Evolutionary conservation across 768 basidiomycete species (phyloP).

Genomic region (Mycena albidolilacea): DNA sequence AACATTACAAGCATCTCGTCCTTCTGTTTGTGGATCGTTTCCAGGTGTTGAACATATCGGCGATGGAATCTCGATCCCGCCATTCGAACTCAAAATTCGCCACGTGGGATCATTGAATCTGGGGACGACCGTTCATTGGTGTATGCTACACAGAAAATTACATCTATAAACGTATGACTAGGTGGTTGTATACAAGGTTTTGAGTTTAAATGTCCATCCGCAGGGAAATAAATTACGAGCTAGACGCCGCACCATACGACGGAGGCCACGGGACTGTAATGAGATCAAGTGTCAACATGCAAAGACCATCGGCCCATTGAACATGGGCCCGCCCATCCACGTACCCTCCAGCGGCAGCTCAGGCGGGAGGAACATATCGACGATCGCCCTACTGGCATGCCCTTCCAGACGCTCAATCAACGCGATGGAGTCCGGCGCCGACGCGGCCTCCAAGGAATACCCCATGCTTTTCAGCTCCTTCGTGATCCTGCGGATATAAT

Average conservation of each 20-base stretch:
- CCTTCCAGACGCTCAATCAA: conserved; percentile 10
- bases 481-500: not conserved
- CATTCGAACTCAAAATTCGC: no score
- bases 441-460: conserved; percentile 11
- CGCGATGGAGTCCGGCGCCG: not conserved
- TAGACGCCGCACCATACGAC: not conserved
- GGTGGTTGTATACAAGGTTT: no score
- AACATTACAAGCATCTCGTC: no score
- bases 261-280: not conserved
- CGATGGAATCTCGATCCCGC: no score
- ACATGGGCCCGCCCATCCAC: conserved; percentile 3
- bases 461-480: conserved; percentile 24
- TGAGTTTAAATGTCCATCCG: no score
- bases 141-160: no score
- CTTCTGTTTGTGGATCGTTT: no score
- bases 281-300: not conserved
- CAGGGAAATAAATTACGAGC: not conserved
- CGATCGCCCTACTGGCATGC: not conserved
- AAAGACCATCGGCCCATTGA: not conserved
- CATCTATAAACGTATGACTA: no score
- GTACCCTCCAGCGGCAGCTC: not conserved
- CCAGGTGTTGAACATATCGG: no score
- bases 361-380: conserved; percentile 10
- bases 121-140: no score
- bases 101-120: no score